These are phyloP conservation scores for Pichia sp. DNA, from an alignment of 1,139 yeast genomes.

Conservation along the genomic window DNA sequence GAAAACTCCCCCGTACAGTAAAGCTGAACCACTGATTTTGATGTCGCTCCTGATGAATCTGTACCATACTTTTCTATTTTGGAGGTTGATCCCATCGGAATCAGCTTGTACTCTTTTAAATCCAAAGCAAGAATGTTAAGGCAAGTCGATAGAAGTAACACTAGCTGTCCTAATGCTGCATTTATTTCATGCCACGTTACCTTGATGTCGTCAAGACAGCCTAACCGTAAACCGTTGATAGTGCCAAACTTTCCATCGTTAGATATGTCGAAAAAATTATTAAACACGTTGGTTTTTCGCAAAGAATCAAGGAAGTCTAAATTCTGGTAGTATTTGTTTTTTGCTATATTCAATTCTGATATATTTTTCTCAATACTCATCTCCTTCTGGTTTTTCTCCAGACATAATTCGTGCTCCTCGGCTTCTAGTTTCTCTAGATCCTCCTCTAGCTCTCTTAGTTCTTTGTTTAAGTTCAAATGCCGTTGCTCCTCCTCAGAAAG, in stretches of 20 bases:
- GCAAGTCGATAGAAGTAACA: constrained; percentile 64
- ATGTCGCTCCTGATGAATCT: constrained; percentile 34
- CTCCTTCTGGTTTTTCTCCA: constrained; percentile 49
- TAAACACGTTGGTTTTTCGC: constrained; percentile 73
- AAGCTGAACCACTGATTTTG: constrained; percentile 40
- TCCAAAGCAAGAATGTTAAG: constrained; percentile 52
- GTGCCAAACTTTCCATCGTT: constrained; percentile 82
- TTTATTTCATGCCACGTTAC: constrained; percentile 91
- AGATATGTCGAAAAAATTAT: constrained; percentile 75
- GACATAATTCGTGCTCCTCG: constrained; percentile 44
- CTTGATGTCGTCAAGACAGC: constrained; percentile 50
- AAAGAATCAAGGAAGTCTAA: constrained; percentile 63
- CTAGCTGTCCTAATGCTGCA: constrained; percentile 86
- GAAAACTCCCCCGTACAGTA: constrained; percentile 55
- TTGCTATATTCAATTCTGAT: constrained; percentile 55
- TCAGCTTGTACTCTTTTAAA: constrained; percentile 56
- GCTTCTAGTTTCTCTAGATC: constrained; percentile 40
- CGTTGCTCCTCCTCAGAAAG: constrained; percentile 43
- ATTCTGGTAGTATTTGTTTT: constrained; percentile 58
- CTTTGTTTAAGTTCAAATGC: constrained; percentile 38
- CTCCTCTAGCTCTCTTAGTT: constrained; percentile 37
- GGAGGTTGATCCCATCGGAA: constrained; percentile 85
- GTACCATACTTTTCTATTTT: constrained; percentile 58
- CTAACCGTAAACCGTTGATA: constrained; percentile 79
- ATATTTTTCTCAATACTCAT: constrained; percentile 45